Conservation (phyloP, 2,329 filamentous ascomycete species). For the Calonectria fujianensis region DNA sequence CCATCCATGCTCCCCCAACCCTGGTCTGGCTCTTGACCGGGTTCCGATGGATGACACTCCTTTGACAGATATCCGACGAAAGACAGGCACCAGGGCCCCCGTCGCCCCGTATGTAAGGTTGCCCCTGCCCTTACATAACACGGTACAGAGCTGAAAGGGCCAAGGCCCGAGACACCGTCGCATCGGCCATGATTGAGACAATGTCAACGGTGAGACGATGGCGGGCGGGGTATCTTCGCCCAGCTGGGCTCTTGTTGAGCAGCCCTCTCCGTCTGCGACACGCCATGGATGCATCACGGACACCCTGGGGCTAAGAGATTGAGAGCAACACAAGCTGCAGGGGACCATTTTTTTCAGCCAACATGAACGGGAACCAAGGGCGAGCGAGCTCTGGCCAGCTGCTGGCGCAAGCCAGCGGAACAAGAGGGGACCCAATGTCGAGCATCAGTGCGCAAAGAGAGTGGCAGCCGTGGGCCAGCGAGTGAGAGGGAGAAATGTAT, state of each 20-base stretch:
- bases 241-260: background rate
- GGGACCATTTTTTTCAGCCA: background rate
- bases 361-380: slow-evolving; percentile 9
- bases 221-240: background rate
- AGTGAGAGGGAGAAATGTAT: slow-evolving; percentile 10
- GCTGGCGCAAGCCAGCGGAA: slow-evolving; percentile 2
- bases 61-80: slow-evolving; percentile 19
- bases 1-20: background rate
- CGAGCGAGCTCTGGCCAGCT: slow-evolving; percentile 19
- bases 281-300: slow-evolving; percentile 2
- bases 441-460: slow-evolving; percentile 29
- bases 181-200: slow-evolving; percentile 21
- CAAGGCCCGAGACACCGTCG: slow-evolving; percentile 10
- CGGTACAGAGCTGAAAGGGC: background rate
- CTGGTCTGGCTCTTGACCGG: slow-evolving; percentile 4
- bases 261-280: background rate
- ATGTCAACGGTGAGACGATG: slow-evolving; percentile 18
- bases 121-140: background rate
- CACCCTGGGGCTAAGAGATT: background rate
- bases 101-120: background rate
- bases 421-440: background rate
- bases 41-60: slow-evolving; percentile 14
- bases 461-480: background rate
- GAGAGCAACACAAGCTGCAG: background rate
- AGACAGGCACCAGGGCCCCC: background rate